These are phyloP conservation scores for Clitopilus passeckerianus DNA, from an alignment of 768 basidiomycete species.

Conservation along the genomic window DNA sequence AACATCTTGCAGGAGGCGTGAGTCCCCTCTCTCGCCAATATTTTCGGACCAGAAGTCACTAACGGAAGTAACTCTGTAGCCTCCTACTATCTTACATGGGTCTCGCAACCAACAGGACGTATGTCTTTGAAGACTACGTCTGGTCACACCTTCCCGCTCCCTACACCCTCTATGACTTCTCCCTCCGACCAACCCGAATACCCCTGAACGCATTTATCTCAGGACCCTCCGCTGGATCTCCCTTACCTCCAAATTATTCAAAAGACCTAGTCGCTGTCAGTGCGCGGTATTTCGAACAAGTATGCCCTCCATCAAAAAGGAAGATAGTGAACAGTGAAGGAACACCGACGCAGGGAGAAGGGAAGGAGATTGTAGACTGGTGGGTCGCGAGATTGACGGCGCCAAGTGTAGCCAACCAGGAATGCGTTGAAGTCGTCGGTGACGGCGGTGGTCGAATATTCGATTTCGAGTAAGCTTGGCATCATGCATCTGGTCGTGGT, in stretches of 20 bases:
- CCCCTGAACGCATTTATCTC: constrained; percentile 57
- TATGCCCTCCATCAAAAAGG: constrained; percentile 36
- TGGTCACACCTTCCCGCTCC: constrained; percentile 53
- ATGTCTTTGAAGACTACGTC: constrained; percentile 59
- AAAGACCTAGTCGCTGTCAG: constrained; percentile 32
- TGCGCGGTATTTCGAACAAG: constrained; percentile 40
- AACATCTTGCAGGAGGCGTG: constrained; percentile 61
- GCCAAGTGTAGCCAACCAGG: constrained; percentile 19
- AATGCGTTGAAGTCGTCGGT: constrained; percentile 40
- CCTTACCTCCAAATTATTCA: constrained; percentile 13
- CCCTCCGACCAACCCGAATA: constrained; percentile 44
- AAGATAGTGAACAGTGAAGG: constrained; percentile 27
- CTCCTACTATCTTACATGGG: constrained; percentile 50
- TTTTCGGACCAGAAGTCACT: neutral
- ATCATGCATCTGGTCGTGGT: constrained; percentile 34
- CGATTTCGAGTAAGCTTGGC: constrained; percentile 37
- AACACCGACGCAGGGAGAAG: constrained; percentile 32
- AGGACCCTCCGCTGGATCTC: constrained; percentile 50
- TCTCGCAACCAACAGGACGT: constrained; percentile 42
- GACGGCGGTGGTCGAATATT: constrained; percentile 34
- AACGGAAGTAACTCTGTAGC: constrained; percentile 16
- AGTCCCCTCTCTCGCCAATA: constrained; percentile 18
- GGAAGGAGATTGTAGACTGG: constrained; percentile 39
- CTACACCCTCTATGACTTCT: constrained; percentile 50
- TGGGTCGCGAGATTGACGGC: constrained; percentile 37